Evolutionary conservation across 2,329 filamentous ascomycete species (phyloP), one percentile per base, ranked within the genome.

Genomic region (Xylariales sp.): DNA sequence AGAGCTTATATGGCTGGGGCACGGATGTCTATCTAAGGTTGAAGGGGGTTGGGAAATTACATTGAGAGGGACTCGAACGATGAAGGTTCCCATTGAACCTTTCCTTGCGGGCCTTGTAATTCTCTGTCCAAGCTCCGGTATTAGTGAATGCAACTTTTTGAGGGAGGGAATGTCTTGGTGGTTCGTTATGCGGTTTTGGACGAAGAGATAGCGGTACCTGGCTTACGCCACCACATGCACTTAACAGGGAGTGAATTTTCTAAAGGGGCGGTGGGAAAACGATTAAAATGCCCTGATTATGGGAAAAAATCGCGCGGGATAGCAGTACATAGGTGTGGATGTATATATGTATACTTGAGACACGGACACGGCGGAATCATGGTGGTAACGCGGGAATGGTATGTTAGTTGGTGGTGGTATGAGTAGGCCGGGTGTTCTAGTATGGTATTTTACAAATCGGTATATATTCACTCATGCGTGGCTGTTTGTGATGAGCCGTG

Each of bases 1-100:
- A 99, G 84, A 97, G 93, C 78, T 81, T 98, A 54, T 96, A 93
- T 83, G 95, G 96, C 3, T 99, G 96, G 96, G 96, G 88, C 3
- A 89, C 88, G 5, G 89, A 92, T 75, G 90, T 92, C 1, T 92
- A 91, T 74, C 77, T 92, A 54, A 81, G 87, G 56, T 78, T 92
- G 49, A 89, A 90, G 77, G 88, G 88, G 2, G 86, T 90, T 7
- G 88, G 86, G 9, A 87, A 83, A 71, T 84, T 89, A 49, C 64
- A 65, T 6, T 69, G 41, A 64, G 18, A 14, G 30, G 39, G 36
- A 1, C 5, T 52, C 16, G 14, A 32, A 4, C 5, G 2, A 54
- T 8, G 16, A 23, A 41, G 39, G 32, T 10, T 50, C 41, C n/a
- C 30, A 16, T 8, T 8, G 16, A 18, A 54, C 30, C 16, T 45